A percentile compares a stretch with the other conserved stretches of the same genome.
phyloP scores from a whole-genome alignment of 2,329 filamentous ascomycete genomes.

The Tricladium varicosporioides region DNA sequence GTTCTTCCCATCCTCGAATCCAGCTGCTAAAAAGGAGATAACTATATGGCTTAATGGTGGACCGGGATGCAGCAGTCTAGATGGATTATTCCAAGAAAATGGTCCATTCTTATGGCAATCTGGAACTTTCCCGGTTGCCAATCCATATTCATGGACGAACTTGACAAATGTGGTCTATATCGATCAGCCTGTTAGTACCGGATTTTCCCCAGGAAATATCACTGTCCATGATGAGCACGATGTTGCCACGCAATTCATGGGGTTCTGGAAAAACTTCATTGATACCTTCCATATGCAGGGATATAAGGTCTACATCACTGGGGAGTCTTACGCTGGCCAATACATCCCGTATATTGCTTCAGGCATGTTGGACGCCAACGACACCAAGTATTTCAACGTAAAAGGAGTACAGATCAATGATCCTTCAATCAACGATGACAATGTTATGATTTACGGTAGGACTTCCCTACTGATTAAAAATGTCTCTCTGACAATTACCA shows the following conservation, averaged over 20 bases:
- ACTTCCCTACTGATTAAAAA: neutral
- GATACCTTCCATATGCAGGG: slow-evolving; percentile 54
- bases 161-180: slow-evolving; percentile 31
- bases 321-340: slow-evolving; percentile 59
- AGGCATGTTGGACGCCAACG: slow-evolving; percentile 45
- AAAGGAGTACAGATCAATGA: slow-evolving; percentile 61
- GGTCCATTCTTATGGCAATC: slow-evolving; percentile 31
- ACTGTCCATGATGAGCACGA: slow-evolving; percentile 51
- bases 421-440: slow-evolving; percentile 46
- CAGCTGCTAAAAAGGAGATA: slow-evolving; percentile 46
- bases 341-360: slow-evolving; percentile 47
- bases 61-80: slow-evolving; percentile 92
- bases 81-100: slow-evolving; percentile 72
- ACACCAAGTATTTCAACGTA: slow-evolving; percentile 57
- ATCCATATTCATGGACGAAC: slow-evolving; percentile 31
- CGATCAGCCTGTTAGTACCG: slow-evolving; percentile 36
- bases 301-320: slow-evolving; percentile 61
- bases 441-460: slow-evolving; percentile 20
- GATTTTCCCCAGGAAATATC: slow-evolving; percentile 53
- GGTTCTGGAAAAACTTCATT: slow-evolving; percentile 63
- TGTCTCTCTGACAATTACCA: slow-evolving; percentile 10
- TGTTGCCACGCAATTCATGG: slow-evolving; percentile 54
- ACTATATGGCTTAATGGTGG: slow-evolving; percentile 88
- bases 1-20: slow-evolving; percentile 53
- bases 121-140: slow-evolving; percentile 28